A percentile compares a stretch with the other conserved stretches of the same genome.
Conservation (phyloP, 345 rosid species). For the Arabis hirsuta region DNA sequence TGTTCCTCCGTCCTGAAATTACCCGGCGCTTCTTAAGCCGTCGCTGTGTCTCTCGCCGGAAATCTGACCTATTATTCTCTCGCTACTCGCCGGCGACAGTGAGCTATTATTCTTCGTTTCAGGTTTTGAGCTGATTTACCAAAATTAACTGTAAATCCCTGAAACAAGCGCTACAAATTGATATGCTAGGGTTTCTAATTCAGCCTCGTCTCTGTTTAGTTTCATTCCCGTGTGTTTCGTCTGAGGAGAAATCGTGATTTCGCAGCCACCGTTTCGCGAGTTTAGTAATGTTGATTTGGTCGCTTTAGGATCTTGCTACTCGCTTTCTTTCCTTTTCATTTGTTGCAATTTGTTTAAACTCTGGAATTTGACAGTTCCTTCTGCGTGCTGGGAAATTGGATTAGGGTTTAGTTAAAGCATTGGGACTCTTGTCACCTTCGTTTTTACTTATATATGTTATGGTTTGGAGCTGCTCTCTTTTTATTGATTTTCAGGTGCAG, state of each 20-base stretch:
- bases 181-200: constrained; percentile 22
- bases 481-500: neutral
- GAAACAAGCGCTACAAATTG: constrained; percentile 5
- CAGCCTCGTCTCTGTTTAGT: neutral
- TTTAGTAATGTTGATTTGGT: constrained; percentile 16
- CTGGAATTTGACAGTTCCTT: neutral
- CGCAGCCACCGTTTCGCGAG: neutral
- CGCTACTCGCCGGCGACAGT: constrained; percentile 7
- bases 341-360: constrained; percentile 6
- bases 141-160: constrained; percentile 3
- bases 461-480: constrained; percentile 1
- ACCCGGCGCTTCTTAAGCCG: neutral
- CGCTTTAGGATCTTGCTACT: constrained; percentile 20
- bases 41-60: neutral
- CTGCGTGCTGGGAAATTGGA: neutral
- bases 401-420: neutral
- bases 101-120: constrained; percentile 13
- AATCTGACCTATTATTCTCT: constrained; percentile 9
- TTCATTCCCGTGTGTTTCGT: neutral
- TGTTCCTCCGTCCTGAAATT: constrained; percentile 2
- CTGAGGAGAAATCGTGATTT: constrained; percentile 14
- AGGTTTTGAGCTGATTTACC: neutral
- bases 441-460: too few species aligned
- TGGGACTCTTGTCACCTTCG: neutral
- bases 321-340: neutral